phyloP scores from a whole-genome alignment of 78 protist genomes.

The Anaeramoeba flamelloides region DNA sequence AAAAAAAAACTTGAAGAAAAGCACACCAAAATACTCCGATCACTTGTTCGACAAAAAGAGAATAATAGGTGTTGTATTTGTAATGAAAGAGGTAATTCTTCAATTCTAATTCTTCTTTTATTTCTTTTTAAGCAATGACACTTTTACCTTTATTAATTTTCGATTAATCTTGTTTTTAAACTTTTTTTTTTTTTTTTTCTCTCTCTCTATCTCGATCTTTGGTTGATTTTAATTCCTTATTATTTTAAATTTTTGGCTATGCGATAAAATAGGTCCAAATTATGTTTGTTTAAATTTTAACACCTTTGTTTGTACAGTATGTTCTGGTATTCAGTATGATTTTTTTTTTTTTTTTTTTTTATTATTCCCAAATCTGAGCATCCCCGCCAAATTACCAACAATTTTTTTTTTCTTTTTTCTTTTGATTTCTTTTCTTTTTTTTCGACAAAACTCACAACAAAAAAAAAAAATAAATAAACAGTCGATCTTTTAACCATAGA shows the following conservation, averaged over 20 bases:
- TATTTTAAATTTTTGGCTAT: no score
- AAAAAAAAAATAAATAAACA: background rate
- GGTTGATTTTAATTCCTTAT: no score
- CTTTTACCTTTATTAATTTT: background rate
- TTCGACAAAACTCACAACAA: background rate
- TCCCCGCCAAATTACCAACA: no score
- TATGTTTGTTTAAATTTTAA: background rate
- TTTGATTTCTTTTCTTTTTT: no score
- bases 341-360: background rate
- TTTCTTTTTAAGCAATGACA: background rate
- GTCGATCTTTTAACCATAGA: background rate
- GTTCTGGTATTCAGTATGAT: background rate
- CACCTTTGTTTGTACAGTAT: background rate
- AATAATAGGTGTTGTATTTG: background rate
- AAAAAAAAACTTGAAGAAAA: background rate
- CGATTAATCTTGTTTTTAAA: background rate
- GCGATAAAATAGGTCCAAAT: background rate
- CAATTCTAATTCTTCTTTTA: background rate
- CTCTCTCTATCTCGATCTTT: no score
- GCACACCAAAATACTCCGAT: background rate
- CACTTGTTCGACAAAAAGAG: background rate
- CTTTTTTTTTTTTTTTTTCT: no score
- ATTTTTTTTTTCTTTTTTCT: no score
- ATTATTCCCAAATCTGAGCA: no score
- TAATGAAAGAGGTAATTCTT: slow-evolving; percentile 3